These are phyloP conservation scores for Wickerhamia fluorescens DNA, from an alignment of 805 yeast genomes.

Conservation along the genomic window DNA sequence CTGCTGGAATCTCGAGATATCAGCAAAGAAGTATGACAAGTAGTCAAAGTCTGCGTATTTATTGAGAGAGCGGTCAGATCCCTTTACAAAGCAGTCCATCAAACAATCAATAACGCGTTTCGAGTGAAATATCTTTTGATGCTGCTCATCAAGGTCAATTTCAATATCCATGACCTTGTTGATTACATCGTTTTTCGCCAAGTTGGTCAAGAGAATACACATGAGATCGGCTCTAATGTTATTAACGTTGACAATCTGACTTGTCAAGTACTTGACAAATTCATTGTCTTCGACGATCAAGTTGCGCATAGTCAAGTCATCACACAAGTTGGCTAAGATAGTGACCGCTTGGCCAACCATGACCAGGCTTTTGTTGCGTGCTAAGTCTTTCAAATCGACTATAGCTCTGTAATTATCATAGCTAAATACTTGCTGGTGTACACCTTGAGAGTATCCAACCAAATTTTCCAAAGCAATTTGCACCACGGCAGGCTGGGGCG, in stretches of 20 bases:
- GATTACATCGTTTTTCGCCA: conserved; percentile 71
- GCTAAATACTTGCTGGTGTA: conserved; percentile 58
- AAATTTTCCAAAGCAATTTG: conserved; percentile 80
- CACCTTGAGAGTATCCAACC: conserved; percentile 74
- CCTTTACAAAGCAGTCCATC: conserved; percentile 85
- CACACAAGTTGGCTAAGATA: conserved; percentile 77
- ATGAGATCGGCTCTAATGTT: conserved; percentile 72
- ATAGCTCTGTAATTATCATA: conserved; percentile 66
- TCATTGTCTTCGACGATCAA: conserved; percentile 57
- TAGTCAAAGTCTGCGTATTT: conserved; percentile 73
- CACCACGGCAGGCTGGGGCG: conserved; percentile 71
- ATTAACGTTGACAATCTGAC: conserved; percentile 44
- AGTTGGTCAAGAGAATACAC: conserved; percentile 76
- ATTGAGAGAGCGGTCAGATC: conserved; percentile 65
- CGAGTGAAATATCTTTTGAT: conserved; percentile 46
- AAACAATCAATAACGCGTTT: conserved; percentile 63
- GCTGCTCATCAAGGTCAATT: conserved; percentile 28
- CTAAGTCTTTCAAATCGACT: conserved; percentile 58
- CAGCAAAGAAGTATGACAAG: conserved; percentile 83
- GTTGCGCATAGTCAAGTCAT: conserved; percentile 55
- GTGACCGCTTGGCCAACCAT: conserved; percentile 65
- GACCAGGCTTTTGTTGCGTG: conserved; percentile 46
- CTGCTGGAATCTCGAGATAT: conserved; percentile 64
- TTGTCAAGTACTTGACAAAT: conserved; percentile 43
- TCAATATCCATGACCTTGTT: conserved; percentile 41